phyloP scores from a whole-genome alignment of 1,284 basidiomycete species.

The Bondarzewia mesenterica region DNA sequence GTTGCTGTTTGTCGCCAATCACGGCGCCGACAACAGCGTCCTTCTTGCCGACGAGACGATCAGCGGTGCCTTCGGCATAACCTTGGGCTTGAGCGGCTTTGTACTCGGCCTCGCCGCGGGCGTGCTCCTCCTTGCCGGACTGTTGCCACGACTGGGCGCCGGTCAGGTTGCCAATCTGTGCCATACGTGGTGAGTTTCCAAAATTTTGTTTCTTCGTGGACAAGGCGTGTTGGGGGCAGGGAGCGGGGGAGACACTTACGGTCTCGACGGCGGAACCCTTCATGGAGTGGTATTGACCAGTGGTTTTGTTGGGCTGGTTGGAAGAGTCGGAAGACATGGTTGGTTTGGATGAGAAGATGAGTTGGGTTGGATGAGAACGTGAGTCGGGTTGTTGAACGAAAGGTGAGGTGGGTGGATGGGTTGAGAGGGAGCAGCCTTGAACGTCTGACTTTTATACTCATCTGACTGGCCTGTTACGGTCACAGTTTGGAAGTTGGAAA shows the following conservation, averaged over 20 bases:
- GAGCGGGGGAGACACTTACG: not conserved
- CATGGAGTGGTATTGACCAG: slow-evolving; percentile 52
- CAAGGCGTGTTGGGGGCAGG: not conserved
- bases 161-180: slow-evolving; percentile 7
- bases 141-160: slow-evolving; percentile 16
- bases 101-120: slow-evolving; percentile 54
- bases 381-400: not conserved
- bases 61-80: slow-evolving; percentile 48
- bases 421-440: too few relatives aligned
- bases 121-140: slow-evolving; percentile 60
- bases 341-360: not conserved
- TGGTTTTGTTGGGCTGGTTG: slow-evolving; percentile 39
- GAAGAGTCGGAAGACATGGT: not conserved
- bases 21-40: slow-evolving; percentile 59
- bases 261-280: slow-evolving; percentile 57
- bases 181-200: too few relatives aligned
- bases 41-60: slow-evolving; percentile 58
- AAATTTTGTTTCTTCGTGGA: slow-evolving; percentile 23
- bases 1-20: slow-evolving; percentile 56
- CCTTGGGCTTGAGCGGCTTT: slow-evolving; percentile 48
- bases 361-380: not conserved
- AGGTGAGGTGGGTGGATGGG: too few relatives aligned
- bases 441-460: too few relatives aligned
- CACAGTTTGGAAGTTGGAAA: too few relatives aligned
- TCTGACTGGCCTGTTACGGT: too few relatives aligned